Evolutionary conservation across 1,284 basidiomycete species (phyloP), one percentile per base, ranked within the genome.

Genomic region (Omphalotus olearius): DNA sequence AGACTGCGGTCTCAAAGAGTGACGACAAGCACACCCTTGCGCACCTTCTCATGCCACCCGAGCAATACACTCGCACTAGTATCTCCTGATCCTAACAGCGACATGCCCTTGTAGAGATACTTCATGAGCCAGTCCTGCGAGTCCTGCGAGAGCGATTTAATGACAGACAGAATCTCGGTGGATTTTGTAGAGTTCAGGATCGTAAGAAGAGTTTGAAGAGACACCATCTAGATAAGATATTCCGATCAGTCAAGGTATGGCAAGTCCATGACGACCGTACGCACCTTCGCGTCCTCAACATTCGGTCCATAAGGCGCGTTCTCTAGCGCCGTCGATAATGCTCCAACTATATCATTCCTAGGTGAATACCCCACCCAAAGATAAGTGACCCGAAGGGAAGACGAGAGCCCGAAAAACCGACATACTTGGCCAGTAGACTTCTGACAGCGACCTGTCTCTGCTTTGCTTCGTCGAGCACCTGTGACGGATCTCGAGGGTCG

Each of bases 71-170:
- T 94, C 40, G 91, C 91, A 60, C 83, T 89, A 59, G 90, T 82
- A 64, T 92, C 92, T 47, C 84, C 86, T 80, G 83, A 89, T 43
- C 82, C 91, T 10, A 88, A 84, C 74, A 84, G 78, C 5, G 76
- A 90, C 90, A 93, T 93, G 28, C 88, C 94, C 73, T 99, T 99
- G 83, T 99, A 99, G 20, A 99, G 73, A 65, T 97, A 99, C 67
- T 97, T 98, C 96, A 98, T 99, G 52, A 98, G 76, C 33, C 85
- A 91, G 64, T 98, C 96, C 62, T 97, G 93, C 57, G 90, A 78
- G 44, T 92, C 86, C 55, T 83, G 79, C 6, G 83, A 80, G 38
- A 98, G 79, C 1, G 78, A 68, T 64, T 87, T 88, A 64, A 98
- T 75, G 40, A 91, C 83, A 25, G 70, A 71, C 1, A 88, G 74